Evolutionary conservation across 441 rosid species (phyloP), one percentile per base, ranked within the genome.

Genomic region (Jatropha multifida): DNA sequence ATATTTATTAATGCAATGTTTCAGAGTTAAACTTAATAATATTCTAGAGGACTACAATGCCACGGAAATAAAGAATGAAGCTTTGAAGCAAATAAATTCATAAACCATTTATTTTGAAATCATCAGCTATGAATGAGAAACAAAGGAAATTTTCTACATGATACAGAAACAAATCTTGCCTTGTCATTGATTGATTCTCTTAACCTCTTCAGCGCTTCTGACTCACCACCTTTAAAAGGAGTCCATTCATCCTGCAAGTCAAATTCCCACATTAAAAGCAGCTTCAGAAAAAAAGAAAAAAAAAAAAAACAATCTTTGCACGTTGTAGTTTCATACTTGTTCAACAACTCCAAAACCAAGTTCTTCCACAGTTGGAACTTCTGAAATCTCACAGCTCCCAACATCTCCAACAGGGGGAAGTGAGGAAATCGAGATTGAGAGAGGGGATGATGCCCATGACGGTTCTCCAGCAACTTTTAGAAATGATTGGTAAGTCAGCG

Each of bases 151-250:
- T 51, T 71, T 32, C 14, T 41, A n/a, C 14, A 52, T 42, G 66
- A 41, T 58, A 10, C 11, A 15, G 46, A 76, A 65, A 72, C 46
- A 5, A 49, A n/a, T 18, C 75, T 59, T 72, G 90, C 98, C 94
- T 93, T 85, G 78, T 92, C 77, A 74, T 81, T 74, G 52, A 92
- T 79, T 44, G 92, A 86, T 81, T 88, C 92, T 65, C 62, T 83
- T 85, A 95, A 73, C 76, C 93, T 88, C 73, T 75, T 85, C 83
- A 95, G 78, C 13, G 92, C 97, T 83, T 88, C 94, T 13, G 93
- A 83, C 81, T 95, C 99, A 62, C 99, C 98, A 18, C 99, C 99
- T 85, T 79, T 88, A 80, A 95, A 92, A 68, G 97, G 96, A 71
- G 88, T 79, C 83, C 79, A 65, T 2, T 88, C 93, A 73, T 74